Conservation (phyloP, 805 yeast species). For the Zygosaccharomyces pseudorouxii region DNA sequence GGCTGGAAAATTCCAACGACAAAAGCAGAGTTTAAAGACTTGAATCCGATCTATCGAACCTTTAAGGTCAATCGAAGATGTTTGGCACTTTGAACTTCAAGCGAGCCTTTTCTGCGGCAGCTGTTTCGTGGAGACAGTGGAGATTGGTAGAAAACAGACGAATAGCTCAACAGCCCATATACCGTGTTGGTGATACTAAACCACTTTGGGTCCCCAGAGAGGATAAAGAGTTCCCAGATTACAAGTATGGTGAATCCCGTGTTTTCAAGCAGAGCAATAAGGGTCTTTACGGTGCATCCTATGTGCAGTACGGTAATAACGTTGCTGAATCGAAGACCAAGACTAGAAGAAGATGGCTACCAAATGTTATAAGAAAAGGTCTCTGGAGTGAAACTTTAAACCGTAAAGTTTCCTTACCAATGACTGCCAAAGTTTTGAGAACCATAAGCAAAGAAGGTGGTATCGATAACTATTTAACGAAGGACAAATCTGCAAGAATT, state of each 20-base stretch:
- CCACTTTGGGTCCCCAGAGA: conserved; percentile 45
- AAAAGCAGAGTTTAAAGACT: not conserved
- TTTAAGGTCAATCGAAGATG: not conserved
- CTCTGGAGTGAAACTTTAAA: conserved; percentile 82
- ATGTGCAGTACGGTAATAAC: conserved; percentile 68
- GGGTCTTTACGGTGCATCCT: conserved; percentile 89
- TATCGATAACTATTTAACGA: conserved; percentile 77
- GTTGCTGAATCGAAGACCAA: conserved; percentile 72
- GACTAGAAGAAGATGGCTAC: conserved; percentile 73
- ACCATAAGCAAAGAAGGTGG: conserved; percentile 95
- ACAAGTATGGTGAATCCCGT: conserved; percentile 73
- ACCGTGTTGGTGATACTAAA: conserved; percentile 50
- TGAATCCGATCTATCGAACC: not conserved
- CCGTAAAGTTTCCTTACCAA: conserved; percentile 50
- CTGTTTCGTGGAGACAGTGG: conserved; percentile 33
- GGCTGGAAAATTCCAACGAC: not conserved
- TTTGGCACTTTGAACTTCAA: conserved; percentile 5
- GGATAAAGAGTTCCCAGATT: conserved; percentile 50
- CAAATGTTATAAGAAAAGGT: conserved; percentile 70
- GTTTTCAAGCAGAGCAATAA: conserved; percentile 78
- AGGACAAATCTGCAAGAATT: conserved; percentile 82
- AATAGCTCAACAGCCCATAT: conserved; percentile 41
- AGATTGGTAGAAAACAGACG: conserved; percentile 46
- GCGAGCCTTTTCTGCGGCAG: conserved; percentile 22
- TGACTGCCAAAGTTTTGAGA: conserved; percentile 75